phyloP scores from a whole-genome alignment of 305 asterid species.

The Fraxinus xanthoxyloides region DNA sequence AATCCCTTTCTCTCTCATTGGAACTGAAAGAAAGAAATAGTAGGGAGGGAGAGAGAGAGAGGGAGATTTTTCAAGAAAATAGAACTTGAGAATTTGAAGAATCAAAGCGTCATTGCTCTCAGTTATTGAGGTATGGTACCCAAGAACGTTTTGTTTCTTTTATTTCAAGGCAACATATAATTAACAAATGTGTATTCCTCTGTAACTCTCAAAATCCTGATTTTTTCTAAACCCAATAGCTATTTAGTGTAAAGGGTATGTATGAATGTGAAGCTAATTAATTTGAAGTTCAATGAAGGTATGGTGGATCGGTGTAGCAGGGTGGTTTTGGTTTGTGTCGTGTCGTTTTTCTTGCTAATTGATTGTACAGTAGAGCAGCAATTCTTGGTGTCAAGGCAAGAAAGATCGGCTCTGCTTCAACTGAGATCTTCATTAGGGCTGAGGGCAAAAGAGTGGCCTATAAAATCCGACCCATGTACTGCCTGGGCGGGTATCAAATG shows the following conservation, averaged over 20 bases:
- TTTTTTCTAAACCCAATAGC: background rate
- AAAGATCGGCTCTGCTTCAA: conserved; percentile 46
- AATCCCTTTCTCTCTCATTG: conserved; percentile 35
- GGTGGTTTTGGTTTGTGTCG: conserved; percentile 24
- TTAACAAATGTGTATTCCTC: conserved; percentile 17
- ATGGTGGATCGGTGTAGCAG: conserved; percentile 43
- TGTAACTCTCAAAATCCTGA: background rate
- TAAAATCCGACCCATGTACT: conserved; percentile 50
- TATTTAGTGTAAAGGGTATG: conserved; percentile 12
- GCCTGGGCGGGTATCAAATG: conserved; percentile 50
- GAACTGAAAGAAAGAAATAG: conserved; percentile 35
- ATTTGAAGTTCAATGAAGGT: conserved; percentile 45
- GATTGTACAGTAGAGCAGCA: conserved; percentile 35
- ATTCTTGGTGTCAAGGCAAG: conserved; percentile 31
- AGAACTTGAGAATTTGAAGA: conserved; percentile 26
- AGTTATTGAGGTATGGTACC: conserved; percentile 36
- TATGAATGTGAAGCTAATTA: conserved; percentile 26
- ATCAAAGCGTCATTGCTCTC: conserved; percentile 23
- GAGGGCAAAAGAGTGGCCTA: conserved; percentile 56
- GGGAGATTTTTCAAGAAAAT: conserved; percentile 15
- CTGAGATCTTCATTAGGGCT: conserved; percentile 67
- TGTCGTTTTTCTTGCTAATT: conserved; percentile 34
- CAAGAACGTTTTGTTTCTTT: conserved; percentile 19
- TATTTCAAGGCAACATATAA: conserved; percentile 3
- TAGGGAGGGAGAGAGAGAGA: conserved; percentile 27